Conservation (phyloP, 1,139 yeast genomes). For the Waltiozyma sp. region DNA sequence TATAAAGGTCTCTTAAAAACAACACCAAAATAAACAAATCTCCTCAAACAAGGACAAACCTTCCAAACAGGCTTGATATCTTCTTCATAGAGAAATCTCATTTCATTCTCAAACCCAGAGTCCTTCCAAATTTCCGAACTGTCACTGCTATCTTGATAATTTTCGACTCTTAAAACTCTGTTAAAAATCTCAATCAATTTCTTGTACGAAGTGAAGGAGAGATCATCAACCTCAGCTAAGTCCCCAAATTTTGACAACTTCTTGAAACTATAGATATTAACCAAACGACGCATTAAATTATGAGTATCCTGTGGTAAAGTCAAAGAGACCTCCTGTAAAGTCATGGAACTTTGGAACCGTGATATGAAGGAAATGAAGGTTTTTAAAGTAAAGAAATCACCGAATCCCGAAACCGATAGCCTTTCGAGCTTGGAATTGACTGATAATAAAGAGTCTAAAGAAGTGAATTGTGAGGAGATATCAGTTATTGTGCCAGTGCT, state of each 20-base stretch:
- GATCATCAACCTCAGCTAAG: conserved; percentile 10
- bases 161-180: conserved; percentile 9
- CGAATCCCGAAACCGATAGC: not conserved
- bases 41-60: conserved; percentile 2
- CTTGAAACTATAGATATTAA: conserved; percentile 8
- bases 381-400: not conserved
- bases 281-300: not conserved
- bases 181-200: conserved; percentile 12
- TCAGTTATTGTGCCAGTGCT: not conserved
- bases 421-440: not conserved
- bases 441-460: not conserved
- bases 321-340: not conserved
- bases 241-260: conserved; percentile 5
- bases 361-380: not conserved
- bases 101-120: conserved; percentile 8
- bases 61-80: conserved; percentile 7
- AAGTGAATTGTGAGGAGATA: not conserved
- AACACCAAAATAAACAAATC: conserved; percentile 10
- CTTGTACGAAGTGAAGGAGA: conserved; percentile 8
- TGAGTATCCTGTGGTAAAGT: not conserved
- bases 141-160: conserved; percentile 7
- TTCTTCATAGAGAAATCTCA: conserved; percentile 7
- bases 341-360: not conserved
- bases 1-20: conserved; percentile 5
- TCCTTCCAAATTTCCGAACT: not conserved